Evolutionary conservation across 1,139 yeast genomes (phyloP).

Genomic region (Candida mesenterica): DNA sequence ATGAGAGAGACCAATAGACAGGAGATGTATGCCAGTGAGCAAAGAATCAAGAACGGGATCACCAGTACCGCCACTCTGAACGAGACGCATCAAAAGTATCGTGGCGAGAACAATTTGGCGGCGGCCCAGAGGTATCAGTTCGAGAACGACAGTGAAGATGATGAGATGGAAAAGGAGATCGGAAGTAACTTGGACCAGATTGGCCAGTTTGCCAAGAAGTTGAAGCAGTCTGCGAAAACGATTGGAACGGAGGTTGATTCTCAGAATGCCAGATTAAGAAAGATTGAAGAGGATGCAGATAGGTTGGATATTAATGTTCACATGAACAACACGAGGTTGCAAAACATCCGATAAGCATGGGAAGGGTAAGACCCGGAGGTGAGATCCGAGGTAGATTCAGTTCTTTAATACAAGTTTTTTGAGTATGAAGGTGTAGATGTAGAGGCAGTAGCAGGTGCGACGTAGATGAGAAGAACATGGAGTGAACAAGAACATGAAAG

Average conservation of each 20-base stretch:
- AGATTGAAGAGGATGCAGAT: slow-evolving; percentile 57
- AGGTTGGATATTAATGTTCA: slow-evolving; percentile 55
- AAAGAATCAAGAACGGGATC: slow-evolving; percentile 43
- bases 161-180: slow-evolving; percentile 57
- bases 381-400: too few relatives aligned
- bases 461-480: too few relatives aligned
- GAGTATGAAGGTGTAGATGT: too few relatives aligned
- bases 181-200: slow-evolving; percentile 55
- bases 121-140: slow-evolving; percentile 52
- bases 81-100: slow-evolving; percentile 47
- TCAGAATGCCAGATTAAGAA: slow-evolving; percentile 48
- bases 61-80: slow-evolving; percentile 37
- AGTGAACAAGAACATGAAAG: too few relatives aligned
- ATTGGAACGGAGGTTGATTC: slow-evolving; percentile 50
- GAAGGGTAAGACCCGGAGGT: neutral
- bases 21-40: slow-evolving; percentile 48
- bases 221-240: slow-evolving; percentile 44
- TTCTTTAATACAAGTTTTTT: too few relatives aligned
- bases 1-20: slow-evolving; percentile 41
- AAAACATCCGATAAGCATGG: slow-evolving; percentile 34
- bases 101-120: slow-evolving; percentile 46
- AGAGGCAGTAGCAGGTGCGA: too few relatives aligned
- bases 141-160: slow-evolving; percentile 58
- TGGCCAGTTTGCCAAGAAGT: slow-evolving; percentile 41
- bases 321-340: slow-evolving; percentile 46